A percentile compares a stretch with the other conserved stretches of the same genome.
Evolutionary conservation across 257 asterid genomes (phyloP).

Genomic region (Solanum virginianum): DNA sequence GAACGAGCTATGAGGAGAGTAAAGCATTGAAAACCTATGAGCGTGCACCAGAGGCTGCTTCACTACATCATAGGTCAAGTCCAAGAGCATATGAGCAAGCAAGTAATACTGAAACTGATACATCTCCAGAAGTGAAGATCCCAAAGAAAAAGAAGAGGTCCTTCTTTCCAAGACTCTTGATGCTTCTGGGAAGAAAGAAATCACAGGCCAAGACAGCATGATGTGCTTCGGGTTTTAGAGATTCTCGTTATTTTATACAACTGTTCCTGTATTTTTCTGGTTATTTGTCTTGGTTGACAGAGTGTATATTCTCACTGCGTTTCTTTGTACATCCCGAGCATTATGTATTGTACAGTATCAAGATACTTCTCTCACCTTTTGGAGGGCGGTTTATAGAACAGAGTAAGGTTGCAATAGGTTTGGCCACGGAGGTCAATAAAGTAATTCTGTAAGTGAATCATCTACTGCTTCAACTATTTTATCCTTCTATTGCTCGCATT

Average conservation of each 20-base stretch:
- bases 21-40: conserved; percentile 2
- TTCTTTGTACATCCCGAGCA: neutral
- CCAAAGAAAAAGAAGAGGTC: conserved; percentile 57
- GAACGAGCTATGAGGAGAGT: conserved; percentile 26
- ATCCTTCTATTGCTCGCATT: neutral
- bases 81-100: conserved; percentile 13
- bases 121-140: conserved; percentile 28
- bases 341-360: conserved; percentile 1
- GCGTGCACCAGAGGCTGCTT: neutral
- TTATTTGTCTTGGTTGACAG: neutral
- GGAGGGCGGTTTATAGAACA: neutral
- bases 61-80: conserved; percentile 14
- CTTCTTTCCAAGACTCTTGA: conserved; percentile 42
- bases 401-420: neutral
- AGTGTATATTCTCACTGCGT: neutral
- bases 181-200: conserved; percentile 39
- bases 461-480: neutral
- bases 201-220: conserved; percentile 16
- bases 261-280: neutral
- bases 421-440: neutral
- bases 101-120: conserved; percentile 39
- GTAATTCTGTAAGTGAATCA: neutral
- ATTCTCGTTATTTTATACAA: neutral
- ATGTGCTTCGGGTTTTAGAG: neutral
- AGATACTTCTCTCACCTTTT: neutral